Percentiles rank a stretch among this genome's conserved stretches.
Conservation (phyloP, 257 asterid species). For the Nicotiana benthamiana region DNA sequence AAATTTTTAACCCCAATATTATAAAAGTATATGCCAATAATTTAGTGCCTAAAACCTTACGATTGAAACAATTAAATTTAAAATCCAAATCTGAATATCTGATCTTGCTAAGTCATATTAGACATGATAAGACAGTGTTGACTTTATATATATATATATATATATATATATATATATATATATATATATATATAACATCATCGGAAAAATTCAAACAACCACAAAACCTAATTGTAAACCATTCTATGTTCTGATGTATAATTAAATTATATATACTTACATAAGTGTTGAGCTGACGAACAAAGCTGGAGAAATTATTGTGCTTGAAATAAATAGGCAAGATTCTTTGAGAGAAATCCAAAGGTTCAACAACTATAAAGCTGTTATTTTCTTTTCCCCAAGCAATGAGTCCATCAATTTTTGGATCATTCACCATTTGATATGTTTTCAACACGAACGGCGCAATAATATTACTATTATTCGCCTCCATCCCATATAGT, state of each 20-base stretch:
- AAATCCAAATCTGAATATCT: not conserved
- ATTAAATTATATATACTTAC: conserved; percentile 31
- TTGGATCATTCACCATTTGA: conserved; percentile 72
- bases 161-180: no score
- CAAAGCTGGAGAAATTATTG: conserved; percentile 87
- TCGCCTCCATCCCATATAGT: conserved; percentile 33
- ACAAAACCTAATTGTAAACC: no score
- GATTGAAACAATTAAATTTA: no score
- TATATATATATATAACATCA: no score
- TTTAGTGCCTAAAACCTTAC: no score
- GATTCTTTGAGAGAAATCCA: conserved; percentile 58
- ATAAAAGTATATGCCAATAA: no score
- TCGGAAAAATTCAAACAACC: no score
- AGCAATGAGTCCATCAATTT: conserved; percentile 40
- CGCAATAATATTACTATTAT: conserved; percentile 22
- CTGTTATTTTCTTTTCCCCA: conserved; percentile 68
- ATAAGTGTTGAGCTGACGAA: conserved; percentile 89
- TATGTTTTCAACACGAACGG: conserved; percentile 82
- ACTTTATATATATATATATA: no score
- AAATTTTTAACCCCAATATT: no score
- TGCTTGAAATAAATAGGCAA: conserved; percentile 76
- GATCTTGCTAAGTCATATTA: no score
- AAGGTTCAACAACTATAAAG: conserved; percentile 59
- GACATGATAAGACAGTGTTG: not conserved
- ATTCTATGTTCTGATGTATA: no score